Conservation (phyloP, 108 stramenopile genomes). For the Cylindrotheca fusiformis region DNA sequence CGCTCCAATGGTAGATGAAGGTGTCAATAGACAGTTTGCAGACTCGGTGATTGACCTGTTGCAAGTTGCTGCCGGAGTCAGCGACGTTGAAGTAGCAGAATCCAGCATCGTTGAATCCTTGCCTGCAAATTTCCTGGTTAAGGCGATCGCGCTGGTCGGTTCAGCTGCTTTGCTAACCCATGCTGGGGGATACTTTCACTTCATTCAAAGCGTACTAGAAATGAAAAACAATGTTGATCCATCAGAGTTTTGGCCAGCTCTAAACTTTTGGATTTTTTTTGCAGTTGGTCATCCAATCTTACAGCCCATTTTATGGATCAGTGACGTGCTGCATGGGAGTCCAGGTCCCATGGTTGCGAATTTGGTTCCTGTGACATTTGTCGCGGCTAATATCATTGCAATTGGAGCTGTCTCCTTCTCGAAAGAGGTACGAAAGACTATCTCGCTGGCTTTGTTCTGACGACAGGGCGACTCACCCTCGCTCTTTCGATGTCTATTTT, state of each 20-base stretch:
- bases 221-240: slow-evolving; percentile 81
- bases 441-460: no score
- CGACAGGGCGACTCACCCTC: no score
- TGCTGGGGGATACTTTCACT: slow-evolving; percentile 61
- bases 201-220: slow-evolving; percentile 59
- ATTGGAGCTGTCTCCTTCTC: slow-evolving; percentile 63
- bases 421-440: slow-evolving; percentile 48
- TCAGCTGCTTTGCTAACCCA: slow-evolving; percentile 55
- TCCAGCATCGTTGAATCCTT: slow-evolving; percentile 25
- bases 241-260: slow-evolving; percentile 71
- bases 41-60: slow-evolving; percentile 70
- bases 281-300: slow-evolving; percentile 86
- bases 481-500: not conserved
- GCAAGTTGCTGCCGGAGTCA: slow-evolving; percentile 39
- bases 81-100: slow-evolving; percentile 10
- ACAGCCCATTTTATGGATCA: slow-evolving; percentile 86
- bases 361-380: slow-evolving; percentile 73
- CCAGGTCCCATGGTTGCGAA: slow-evolving; percentile 71
- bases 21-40: slow-evolving; percentile 62
- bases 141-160: slow-evolving; percentile 51
- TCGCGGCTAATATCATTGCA: slow-evolving; percentile 65
- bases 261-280: slow-evolving; percentile 94
- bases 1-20: slow-evolving; percentile 63
- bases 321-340: slow-evolving; percentile 85
- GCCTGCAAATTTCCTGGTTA: slow-evolving; percentile 45